phyloP scores from a whole-genome alignment of 176 grass and related monocot species.

The Ampelocalamus luodianensis region DNA sequence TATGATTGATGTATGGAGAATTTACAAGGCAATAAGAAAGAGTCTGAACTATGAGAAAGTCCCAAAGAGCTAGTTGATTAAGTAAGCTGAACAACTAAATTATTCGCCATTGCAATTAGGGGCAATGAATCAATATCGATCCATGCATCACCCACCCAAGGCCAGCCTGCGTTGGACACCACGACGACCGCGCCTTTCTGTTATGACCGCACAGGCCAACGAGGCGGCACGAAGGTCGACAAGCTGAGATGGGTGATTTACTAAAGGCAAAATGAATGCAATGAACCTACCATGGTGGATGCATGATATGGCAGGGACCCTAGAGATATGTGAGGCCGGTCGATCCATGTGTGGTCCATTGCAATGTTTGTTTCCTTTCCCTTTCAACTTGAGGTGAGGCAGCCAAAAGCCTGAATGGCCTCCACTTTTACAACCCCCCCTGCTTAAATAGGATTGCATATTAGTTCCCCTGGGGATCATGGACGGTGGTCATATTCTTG shows the following conservation, averaged over 20 bases:
- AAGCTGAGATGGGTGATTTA: constrained; percentile 28
- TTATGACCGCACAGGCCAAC: neutral
- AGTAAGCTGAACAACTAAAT: neutral
- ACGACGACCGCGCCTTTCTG: neutral
- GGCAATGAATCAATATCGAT: neutral
- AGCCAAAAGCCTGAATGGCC: neutral
- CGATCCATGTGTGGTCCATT: constrained; percentile 54
- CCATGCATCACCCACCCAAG: neutral
- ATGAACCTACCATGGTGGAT: neutral
- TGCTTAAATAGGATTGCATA: neutral
- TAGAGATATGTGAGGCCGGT: constrained; percentile 39
- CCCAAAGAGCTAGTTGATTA: neutral
- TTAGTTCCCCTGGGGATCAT: neutral
- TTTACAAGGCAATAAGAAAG: neutral
- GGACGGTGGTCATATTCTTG: constrained; percentile 45
- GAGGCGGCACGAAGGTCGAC: neutral
- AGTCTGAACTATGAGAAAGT: neutral
- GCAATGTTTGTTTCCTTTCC: constrained; percentile 67
- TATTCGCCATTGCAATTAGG: neutral
- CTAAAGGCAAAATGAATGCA: constrained; percentile 18
- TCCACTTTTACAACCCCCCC: neutral
- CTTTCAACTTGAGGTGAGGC: constrained; percentile 41
- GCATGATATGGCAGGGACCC: constrained; percentile 45
- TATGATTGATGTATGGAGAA: neutral
- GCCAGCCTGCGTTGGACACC: neutral